Evolutionary conservation across 164 flowering plant species (phyloP).

Genomic region (Vitis labrusca): DNA sequence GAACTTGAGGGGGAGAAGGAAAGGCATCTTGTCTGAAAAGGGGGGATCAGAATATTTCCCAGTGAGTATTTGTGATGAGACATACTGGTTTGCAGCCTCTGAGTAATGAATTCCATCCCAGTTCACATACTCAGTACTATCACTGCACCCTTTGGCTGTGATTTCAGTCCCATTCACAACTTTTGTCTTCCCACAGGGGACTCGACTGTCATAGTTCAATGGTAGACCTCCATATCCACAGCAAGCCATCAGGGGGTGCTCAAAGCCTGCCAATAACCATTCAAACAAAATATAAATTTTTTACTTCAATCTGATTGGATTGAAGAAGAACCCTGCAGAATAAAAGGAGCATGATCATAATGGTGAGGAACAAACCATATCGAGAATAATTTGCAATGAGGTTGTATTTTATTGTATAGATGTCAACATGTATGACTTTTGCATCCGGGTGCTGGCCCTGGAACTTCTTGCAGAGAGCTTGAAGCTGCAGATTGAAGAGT

Average conservation of each 20-base stretch:
- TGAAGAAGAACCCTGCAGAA: not conserved
- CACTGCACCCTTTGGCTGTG: conserved; percentile 36
- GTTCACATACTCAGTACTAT: conserved; percentile 32
- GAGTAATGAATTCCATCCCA: conserved; percentile 69
- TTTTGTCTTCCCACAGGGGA: conserved; percentile 39
- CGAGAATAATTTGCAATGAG: conserved; percentile 76
- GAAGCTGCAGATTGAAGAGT: conserved; percentile 86
- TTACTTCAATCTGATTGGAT: not conserved
- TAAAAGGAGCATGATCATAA: not conserved
- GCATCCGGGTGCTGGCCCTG: conserved; percentile 59
- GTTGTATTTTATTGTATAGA: conserved; percentile 64
- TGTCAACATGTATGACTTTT: conserved; percentile 71
- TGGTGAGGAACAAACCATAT: conserved; percentile 42
- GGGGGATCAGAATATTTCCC: conserved; percentile 47
- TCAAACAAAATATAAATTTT: not conserved
- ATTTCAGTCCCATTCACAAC: conserved; percentile 29
- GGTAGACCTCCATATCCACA: conserved; percentile 59
- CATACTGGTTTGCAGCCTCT: conserved; percentile 48
- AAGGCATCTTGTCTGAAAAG: conserved; percentile 38
- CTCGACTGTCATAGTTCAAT: conserved; percentile 31
- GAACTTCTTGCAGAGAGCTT: conserved; percentile 61
- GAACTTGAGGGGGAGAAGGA: conserved; percentile 33
- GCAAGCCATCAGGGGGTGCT: conserved; percentile 43
- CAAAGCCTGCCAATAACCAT: conserved; percentile 30
- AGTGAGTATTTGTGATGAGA: conserved; percentile 44